A percentile compares a stretch with the other conserved stretches of the same genome.
Conservation (phyloP, 75 land plant genomes). For the Cryptomeria japonica region DNA sequence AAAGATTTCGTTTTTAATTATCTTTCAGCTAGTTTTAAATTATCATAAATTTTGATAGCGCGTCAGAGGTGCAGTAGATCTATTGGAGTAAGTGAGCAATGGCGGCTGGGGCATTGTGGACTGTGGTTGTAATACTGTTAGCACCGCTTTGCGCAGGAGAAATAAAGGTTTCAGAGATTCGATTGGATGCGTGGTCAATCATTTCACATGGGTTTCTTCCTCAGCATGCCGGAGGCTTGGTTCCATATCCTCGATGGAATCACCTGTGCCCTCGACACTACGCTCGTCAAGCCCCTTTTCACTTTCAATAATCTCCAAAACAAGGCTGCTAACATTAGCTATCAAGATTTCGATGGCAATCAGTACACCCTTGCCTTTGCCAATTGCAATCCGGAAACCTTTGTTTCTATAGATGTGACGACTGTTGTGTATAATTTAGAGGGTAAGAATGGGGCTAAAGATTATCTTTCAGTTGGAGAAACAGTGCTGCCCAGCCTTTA, state of each 20-base stretch:
- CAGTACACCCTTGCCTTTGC: constrained; percentile 69
- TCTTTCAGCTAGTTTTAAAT: too few species aligned
- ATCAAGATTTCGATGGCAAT: constrained; percentile 36
- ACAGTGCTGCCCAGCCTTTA: constrained; percentile 61
- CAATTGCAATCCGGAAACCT: constrained; percentile 39
- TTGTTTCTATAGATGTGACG: constrained; percentile 45
- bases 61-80: too few species aligned
- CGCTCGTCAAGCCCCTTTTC: constrained; percentile 42
- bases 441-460: constrained; percentile 5
- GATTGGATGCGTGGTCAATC: too few species aligned
- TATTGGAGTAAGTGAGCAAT: too few species aligned
- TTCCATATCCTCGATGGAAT: too few species aligned
- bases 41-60: too few species aligned
- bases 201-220: constrained; percentile 71
- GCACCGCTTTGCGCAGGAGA: too few species aligned
- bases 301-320: constrained; percentile 30
- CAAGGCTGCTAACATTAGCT: not conserved
- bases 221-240: constrained; percentile 59
- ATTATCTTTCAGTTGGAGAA: constrained; percentile 65
- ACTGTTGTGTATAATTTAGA: constrained; percentile 67
- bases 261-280: constrained; percentile 43
- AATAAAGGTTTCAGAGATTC: too few species aligned
- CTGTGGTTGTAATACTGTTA: too few species aligned
- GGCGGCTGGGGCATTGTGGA: too few species aligned
- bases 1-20: too few species aligned